Conservation (phyloP, 208 protist species). For the Crithidia sp. region DNA sequence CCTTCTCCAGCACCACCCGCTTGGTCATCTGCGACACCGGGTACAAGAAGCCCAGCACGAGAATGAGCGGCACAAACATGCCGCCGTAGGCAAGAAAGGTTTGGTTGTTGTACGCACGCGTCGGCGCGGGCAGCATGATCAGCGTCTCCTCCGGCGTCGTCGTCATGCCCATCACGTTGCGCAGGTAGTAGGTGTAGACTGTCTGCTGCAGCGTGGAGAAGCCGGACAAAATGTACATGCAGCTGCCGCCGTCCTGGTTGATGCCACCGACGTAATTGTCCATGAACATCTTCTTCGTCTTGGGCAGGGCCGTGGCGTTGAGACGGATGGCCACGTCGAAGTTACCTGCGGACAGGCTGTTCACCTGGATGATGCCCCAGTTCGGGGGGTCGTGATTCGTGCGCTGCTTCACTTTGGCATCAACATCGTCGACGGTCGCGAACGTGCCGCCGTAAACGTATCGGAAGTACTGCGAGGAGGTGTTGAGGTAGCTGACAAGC, state of each 20-base stretch:
- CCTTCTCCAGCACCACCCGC: slow-evolving; percentile 86
- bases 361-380: slow-evolving; percentile 60
- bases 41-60: slow-evolving; percentile 81
- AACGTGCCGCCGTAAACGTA: slow-evolving; percentile 56
- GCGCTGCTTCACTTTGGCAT: slow-evolving; percentile 27
- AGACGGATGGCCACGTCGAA: slow-evolving; percentile 59
- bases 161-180: slow-evolving; percentile 35
- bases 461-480: slow-evolving; percentile 38
- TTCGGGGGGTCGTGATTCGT: slow-evolving; percentile 34
- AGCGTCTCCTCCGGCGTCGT: slow-evolving; percentile 26
- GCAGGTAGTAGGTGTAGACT: slow-evolving; percentile 49
- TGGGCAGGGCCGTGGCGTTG: slow-evolving; percentile 53
- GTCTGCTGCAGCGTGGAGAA: slow-evolving; percentile 55
- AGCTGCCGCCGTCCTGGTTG: slow-evolving; percentile 14
- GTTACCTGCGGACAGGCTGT: slow-evolving; percentile 31
- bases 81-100: slow-evolving; percentile 55
- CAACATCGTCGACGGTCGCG: slow-evolving; percentile 26
- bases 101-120: slow-evolving; percentile 45
- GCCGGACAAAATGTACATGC: slow-evolving; percentile 58
- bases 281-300: slow-evolving; percentile 25
- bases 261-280: slow-evolving; percentile 44
- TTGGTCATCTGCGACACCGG: slow-evolving; percentile 79
- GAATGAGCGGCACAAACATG: slow-evolving; percentile 62
- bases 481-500: slow-evolving; percentile 45
- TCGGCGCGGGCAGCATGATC: slow-evolving; percentile 49